Percentiles rank a stretch among this genome's conserved stretches.
These are phyloP conservation scores for Penicillium sp. DNA, from an alignment of 2,329 filamentous ascomycete genomes.

Conservation along the genomic window DNA sequence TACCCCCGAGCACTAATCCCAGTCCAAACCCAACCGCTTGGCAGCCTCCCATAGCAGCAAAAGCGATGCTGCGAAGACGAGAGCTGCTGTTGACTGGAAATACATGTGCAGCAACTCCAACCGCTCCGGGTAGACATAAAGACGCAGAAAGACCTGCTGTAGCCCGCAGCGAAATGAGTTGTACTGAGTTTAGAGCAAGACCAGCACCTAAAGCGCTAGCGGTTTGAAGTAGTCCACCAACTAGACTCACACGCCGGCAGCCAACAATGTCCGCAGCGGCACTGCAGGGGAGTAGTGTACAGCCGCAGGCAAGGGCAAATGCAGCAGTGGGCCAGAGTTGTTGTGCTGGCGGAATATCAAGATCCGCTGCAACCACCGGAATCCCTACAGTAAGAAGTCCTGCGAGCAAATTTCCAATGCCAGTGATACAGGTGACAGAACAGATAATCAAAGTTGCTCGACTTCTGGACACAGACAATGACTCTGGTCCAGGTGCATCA, in stretches of 20 bases:
- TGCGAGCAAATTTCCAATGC: not conserved
- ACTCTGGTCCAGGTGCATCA: too few relatives aligned
- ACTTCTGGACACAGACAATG: too few relatives aligned
- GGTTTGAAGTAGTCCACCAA: not conserved
- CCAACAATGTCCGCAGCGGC: not conserved
- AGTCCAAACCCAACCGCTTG: slow-evolving; percentile 56
- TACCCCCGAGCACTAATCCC: slow-evolving; percentile 54
- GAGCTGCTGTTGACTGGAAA: slow-evolving; percentile 32
- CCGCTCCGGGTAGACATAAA: not conserved
- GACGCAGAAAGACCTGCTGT: not conserved
- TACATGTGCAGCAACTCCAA: slow-evolving; percentile 5
- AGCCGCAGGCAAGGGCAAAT: not conserved
- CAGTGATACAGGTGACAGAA: not conserved
- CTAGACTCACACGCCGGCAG: not conserved
- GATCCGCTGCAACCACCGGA: not conserved
- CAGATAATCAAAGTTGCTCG: too few relatives aligned
- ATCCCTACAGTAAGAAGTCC: not conserved
- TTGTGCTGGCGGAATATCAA: not conserved
- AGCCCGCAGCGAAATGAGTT: not conserved
- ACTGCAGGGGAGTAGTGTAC: not conserved
- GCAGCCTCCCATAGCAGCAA: slow-evolving; percentile 53
- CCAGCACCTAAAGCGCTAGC: not conserved
- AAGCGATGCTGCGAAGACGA: slow-evolving; percentile 53
- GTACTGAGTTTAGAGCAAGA: not conserved
- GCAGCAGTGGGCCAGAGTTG: slow-evolving; percentile 1